Conservation (phyloP, 257 asterid species). For the Ophiorrhiza pumila region DNA sequence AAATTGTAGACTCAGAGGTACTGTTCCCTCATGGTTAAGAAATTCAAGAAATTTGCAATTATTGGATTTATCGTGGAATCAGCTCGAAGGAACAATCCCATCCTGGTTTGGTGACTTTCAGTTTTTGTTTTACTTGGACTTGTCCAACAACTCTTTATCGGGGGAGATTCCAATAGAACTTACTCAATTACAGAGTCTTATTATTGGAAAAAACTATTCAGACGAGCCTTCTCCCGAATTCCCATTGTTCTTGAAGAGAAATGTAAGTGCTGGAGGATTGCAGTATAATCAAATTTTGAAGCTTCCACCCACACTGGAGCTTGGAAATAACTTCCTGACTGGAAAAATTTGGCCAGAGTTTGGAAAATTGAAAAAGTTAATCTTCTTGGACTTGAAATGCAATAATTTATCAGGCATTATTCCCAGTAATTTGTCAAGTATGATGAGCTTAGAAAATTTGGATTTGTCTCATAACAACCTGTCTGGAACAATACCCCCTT, state of each 20-base stretch:
- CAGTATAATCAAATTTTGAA: constrained; percentile 51
- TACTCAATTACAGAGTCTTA: constrained; percentile 46
- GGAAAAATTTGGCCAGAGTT: constrained; percentile 80
- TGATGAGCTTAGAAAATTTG: constrained; percentile 61
- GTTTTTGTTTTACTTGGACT: constrained; percentile 67
- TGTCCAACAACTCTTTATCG: constrained; percentile 59
- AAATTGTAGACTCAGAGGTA: constrained; percentile 66
- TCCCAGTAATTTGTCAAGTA: constrained; percentile 49
- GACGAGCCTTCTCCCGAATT: constrained; percentile 52
- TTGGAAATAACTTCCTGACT: constrained; percentile 57
- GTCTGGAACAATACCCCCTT: constrained; percentile 56
- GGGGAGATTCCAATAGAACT: constrained; percentile 67
- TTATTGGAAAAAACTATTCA: constrained; percentile 31
- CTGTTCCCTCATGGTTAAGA: constrained; percentile 61
- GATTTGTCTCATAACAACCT: constrained; percentile 66
- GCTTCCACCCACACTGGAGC: constrained; percentile 68
- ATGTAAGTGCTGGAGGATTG: constrained; percentile 29
- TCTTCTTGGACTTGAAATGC: constrained; percentile 54
- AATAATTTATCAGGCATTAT: constrained; percentile 61
- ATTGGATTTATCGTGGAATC: constrained; percentile 76
- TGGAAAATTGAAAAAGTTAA: constrained; percentile 56
- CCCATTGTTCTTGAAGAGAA: constrained; percentile 54
- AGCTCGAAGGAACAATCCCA: constrained; percentile 52
- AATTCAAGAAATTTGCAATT: constrained; percentile 43
- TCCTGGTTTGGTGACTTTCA: constrained; percentile 59